phyloP scores from a whole-genome alignment of 2,329 filamentous ascomycete species.

The Trichoderma cornu-damae region DNA sequence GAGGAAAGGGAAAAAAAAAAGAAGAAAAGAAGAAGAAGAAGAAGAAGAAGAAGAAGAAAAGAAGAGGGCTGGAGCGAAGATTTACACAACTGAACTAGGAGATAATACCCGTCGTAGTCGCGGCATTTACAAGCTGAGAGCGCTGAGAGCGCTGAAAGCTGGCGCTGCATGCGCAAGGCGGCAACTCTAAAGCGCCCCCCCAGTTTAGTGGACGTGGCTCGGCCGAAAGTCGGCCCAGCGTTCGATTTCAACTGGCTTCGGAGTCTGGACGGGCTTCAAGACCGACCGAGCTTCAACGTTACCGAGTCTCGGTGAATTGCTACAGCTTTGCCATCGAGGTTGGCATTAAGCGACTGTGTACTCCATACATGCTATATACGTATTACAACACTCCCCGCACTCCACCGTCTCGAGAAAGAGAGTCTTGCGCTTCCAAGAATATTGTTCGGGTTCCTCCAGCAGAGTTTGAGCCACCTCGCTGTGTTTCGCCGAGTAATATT shows the following conservation, averaged over 20 bases:
- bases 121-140: constrained; percentile 30
- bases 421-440: no score
- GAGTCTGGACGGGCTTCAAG: constrained; percentile 5
- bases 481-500: no score
- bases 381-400: no score
- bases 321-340: no score
- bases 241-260: neutral
- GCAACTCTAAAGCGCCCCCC: neutral
- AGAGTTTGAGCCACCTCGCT: no score
- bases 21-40: no score
- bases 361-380: no score
- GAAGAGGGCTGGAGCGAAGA: constrained; percentile 14
- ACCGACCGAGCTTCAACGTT: constrained; percentile 1
- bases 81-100: constrained; percentile 11
- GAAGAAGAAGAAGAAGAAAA: no score
- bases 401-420: no score
- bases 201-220: neutral
- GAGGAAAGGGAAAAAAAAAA: neutral
- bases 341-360: no score
- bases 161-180: constrained; percentile 1
- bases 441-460: no score
- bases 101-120: constrained; percentile 34
- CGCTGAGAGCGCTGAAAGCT: constrained; percentile 3
- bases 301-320: neutral
- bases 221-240: constrained; percentile 7